Evolutionary conservation across 2,329 filamentous ascomycete genomes (phyloP).

Genomic region (Arthrinium phaeospermum): DNA sequence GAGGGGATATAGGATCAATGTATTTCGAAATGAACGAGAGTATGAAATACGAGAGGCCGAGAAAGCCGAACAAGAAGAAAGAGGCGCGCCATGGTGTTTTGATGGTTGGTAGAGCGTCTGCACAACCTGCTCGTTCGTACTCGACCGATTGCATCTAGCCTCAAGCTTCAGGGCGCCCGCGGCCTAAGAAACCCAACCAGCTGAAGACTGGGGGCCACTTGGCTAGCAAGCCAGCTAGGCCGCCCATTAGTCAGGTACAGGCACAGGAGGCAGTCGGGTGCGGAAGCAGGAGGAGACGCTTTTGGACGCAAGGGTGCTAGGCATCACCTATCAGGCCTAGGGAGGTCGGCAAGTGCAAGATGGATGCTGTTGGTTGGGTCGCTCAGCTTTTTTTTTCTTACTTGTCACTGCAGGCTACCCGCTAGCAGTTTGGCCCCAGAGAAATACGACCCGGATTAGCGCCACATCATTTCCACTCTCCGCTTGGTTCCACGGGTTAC

Average conservation of each 20-base stretch:
- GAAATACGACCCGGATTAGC: constrained; percentile 8
- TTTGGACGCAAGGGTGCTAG: not conserved
- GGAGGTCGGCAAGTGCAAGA: no score
- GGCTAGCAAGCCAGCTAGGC: not conserved
- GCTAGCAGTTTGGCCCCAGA: not conserved
- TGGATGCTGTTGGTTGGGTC: not conserved
- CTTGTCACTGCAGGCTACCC: not conserved
- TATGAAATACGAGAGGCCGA: not conserved
- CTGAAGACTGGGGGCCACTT: not conserved
- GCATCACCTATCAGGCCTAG: not conserved
- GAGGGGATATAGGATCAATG: not conserved
- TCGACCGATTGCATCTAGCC: constrained; percentile 10
- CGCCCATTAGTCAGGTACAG: not conserved
- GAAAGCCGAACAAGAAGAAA: not conserved
- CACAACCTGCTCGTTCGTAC: constrained; percentile 11
- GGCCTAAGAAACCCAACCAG: not conserved
- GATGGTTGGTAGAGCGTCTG: not conserved
- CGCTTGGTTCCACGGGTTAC: not conserved
- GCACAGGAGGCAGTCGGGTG: not conserved
- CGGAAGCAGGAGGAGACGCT: not conserved
- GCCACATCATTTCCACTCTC: constrained; percentile 18
- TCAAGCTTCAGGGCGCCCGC: constrained; percentile 11
- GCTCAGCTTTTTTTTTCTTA: not conserved
- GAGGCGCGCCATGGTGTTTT: constrained; percentile 11
- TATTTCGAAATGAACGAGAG: not conserved